Evolutionary conservation across 2,329 filamentous ascomycete species (phyloP).

Genomic region (Alternaria triticina): DNA sequence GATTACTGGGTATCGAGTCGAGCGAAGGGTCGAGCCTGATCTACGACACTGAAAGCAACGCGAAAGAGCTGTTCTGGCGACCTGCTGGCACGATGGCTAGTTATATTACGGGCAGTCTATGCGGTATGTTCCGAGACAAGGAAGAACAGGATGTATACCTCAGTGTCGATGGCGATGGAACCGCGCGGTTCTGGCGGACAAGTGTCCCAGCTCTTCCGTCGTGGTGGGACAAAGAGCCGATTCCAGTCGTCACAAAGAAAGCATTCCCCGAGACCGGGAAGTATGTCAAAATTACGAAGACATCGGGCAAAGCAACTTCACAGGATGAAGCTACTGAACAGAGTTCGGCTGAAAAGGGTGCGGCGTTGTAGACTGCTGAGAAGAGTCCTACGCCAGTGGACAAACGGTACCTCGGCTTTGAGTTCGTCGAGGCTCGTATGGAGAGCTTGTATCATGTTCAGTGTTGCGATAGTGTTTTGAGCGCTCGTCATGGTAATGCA

Average conservation of each 20-base stretch:
- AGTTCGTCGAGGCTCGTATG: not conserved
- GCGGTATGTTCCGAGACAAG: conserved; percentile 16
- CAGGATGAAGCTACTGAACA: not conserved
- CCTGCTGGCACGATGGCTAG: conserved; percentile 11
- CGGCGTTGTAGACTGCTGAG: conserved; percentile 11
- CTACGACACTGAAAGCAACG: conserved; percentile 31
- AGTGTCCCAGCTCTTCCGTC: conserved; percentile 10
- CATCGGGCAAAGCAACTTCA: not conserved
- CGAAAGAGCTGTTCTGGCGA: conserved; percentile 37
- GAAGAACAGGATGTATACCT: conserved; percentile 24
- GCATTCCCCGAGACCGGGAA: conserved; percentile 23
- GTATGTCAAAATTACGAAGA: conserved; percentile 27
- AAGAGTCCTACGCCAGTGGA: not conserved
- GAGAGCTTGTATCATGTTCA: not conserved
- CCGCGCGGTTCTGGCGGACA: conserved; percentile 29
- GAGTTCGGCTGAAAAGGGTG: conserved; percentile 10
- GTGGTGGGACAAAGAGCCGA: conserved; percentile 24
- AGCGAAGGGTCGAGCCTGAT: conserved; percentile 30
- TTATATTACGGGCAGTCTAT: conserved; percentile 18
- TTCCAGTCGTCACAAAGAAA: not conserved
- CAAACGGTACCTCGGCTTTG: not conserved
- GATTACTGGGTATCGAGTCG: conserved; percentile 20
- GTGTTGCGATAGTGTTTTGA: not conserved
- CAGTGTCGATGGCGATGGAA: conserved; percentile 32
- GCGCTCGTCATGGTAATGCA: not conserved